Base-by-base conservation (phyloP, 441 rosid genomes). In the Gossypium davidsonii region DNA sequence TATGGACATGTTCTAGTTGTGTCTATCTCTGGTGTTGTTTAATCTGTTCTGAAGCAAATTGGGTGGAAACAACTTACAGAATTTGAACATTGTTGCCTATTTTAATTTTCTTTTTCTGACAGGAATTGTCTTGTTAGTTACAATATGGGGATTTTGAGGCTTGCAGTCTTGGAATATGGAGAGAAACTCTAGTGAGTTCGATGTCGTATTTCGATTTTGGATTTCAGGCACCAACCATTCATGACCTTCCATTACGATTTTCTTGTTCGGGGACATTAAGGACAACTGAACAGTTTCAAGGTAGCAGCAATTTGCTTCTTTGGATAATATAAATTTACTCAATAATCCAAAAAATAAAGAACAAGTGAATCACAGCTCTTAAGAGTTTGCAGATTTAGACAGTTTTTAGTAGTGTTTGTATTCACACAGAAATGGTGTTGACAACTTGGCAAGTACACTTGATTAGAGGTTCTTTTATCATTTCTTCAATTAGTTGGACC, bases 381-480 rank as follows among this genome's bases (percentile, higher is more conserved):
- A 14, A 6, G 31, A 17, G 11, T 9, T 49, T 1, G 17, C n/a
- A 72, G 51, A 17, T 60, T 15, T 28, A 14, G 46, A 37, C n/a
- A 14, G 65, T 6, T 37, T 62, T 37, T 34, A 62, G 48, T 48
- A 0, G 25, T 55, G 26, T 55, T 0, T 11, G 28, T 42, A 26
- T 73, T 75, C 83, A 83, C 74, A 76, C 76, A 59, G 3, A 64
- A 20, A 28, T 74, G 70, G 67, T 74, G 82, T 44, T 15, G 48
- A 37, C 44, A 73, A 17, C 26, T 67, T 12, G 39, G 26, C 67
- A 66, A 66, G 65, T 56, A 55, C 44, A 26, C 46, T 42, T 71
- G 18, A 59, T 31, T 55, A 26, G 12, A 34, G 44, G 72, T 11
- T 67, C 11, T 57, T 66, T 56, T 23, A 48, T 66, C 18, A 37